Evolutionary conservation across 805 yeast species (phyloP).

Genomic region (Candida dajiaensis): DNA sequence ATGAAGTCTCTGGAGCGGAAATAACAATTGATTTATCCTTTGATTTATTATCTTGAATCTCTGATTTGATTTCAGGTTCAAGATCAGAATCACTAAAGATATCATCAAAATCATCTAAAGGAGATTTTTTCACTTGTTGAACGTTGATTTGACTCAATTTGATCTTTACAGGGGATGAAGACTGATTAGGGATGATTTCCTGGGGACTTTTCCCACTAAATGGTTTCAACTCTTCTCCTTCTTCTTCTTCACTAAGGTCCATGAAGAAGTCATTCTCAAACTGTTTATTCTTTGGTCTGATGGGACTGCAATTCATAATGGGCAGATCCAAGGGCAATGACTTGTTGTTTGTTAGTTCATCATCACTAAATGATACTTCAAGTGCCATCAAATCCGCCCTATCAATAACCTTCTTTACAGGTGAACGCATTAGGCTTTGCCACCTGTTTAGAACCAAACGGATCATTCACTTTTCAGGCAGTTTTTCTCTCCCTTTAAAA

Average conservation of each 20-base stretch:
- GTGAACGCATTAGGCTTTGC: not conserved
- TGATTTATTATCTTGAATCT: not conserved
- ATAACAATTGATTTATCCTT: not conserved
- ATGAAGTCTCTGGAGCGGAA: conserved; percentile 22
- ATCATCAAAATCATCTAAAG: conserved; percentile 7
- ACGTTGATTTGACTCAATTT: not conserved
- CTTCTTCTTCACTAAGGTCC: conserved; percentile 8
- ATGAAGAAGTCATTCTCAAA: conserved; percentile 17
- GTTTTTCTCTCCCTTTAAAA: not conserved
- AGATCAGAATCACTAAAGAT: conserved; percentile 5
- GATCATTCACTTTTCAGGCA: not conserved
- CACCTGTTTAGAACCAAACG: not conserved
- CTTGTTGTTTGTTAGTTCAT: not conserved
- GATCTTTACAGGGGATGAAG: not conserved
- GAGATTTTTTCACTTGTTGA: not conserved
- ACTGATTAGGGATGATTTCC: not conserved
- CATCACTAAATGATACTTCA: not conserved
- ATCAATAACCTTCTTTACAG: not conserved
- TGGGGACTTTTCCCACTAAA: not conserved
- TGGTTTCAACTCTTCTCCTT: conserved; percentile 1
- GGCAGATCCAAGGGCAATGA: too few species aligned
- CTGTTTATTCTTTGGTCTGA: conserved; percentile 9
- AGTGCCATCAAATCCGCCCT: not conserved
- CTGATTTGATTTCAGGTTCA: not conserved
- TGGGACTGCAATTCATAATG: too few species aligned